Evolutionary conservation across 441 rosid genomes (phyloP), one percentile per base, ranked within the genome.

Genomic region (Euphorbia celastroides): DNA sequence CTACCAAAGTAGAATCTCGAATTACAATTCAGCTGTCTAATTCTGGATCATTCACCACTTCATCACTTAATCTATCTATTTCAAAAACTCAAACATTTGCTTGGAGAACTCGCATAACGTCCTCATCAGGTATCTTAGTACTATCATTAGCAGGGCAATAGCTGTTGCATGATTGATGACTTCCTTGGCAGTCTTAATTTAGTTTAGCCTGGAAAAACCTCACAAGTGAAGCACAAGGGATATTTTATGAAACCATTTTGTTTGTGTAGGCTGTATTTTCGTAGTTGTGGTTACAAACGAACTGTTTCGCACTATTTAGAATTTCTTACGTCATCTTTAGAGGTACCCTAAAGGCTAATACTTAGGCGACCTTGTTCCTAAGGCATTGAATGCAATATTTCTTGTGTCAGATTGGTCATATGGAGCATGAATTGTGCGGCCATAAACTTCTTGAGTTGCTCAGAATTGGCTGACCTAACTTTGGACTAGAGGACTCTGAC

Each of bases 41-140:
- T 63, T 75, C 38, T 75, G 92, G 83, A 73, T 83, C 88, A 62
- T 82, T 79, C 71, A 70, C 79, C 65, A 88, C 96, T 71, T 84
- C 89, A 67, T 70, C 88, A 60, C 73, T 93, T 61, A 72, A 80
- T 56, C 68, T 89, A 64, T 82, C 95, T 59, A 79, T 82, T 70
- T 63, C 80, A 72, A 86, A 82, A 85, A 78, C 82, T 75, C 87
- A 70, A 78, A 68, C 83, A 73, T 68, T 88, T 74, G 90, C 93
- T 75, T 91, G 96, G 95, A 84, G 96, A 84, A 91, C 97, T 32
- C 86, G 88, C 22, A 88, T 91, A 83, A 73, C 75, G 76, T 90
- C 97, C 66, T 78, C 72, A 69, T 82, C 83, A 77, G 99, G 99
- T 93, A 81, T 68, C 78, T 71, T 68, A 71, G 67, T 60, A 41